phyloP scores from a whole-genome alignment of 2,329 filamentous ascomycete genomes.

The Microdochium nivale region DNA sequence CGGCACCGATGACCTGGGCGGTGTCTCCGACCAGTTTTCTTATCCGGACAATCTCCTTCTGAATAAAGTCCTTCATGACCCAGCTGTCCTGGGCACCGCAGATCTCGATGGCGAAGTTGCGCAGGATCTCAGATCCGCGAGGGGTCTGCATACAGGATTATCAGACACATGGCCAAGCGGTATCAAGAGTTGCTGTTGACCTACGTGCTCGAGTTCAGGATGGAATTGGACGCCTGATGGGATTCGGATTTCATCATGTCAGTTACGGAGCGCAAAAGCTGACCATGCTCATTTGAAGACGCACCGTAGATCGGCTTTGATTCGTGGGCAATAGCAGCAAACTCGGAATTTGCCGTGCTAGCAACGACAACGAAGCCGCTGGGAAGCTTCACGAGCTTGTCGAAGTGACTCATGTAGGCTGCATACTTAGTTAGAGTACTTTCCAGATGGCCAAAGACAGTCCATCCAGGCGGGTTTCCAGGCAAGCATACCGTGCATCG shows the following conservation, averaged over 20 bases:
- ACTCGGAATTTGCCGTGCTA: conserved; percentile 66
- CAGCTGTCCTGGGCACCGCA: conserved; percentile 71
- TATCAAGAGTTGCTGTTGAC: background rate
- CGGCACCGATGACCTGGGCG: conserved; percentile 64
- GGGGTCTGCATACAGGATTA: conserved; percentile 48
- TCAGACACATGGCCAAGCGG: conserved; percentile 1
- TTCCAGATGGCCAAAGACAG: background rate
- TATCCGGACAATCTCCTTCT: conserved; percentile 74
- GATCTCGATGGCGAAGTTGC: conserved; percentile 79
- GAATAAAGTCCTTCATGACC: conserved; percentile 78
- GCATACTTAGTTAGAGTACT: conserved; percentile 2
- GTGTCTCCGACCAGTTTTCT: conserved; percentile 70
- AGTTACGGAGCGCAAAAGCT: background rate
- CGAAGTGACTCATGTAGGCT: conserved; percentile 81
- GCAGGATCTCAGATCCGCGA: conserved; percentile 59
- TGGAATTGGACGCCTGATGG: conserved; percentile 71
- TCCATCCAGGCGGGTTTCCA: background rate
- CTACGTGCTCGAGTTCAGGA: conserved; percentile 46
- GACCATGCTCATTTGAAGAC: conserved; percentile 3
- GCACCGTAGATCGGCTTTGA: conserved; percentile 59
- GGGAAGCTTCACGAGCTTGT: conserved; percentile 73
- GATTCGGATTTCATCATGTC: conserved; percentile 4
- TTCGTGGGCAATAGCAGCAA: conserved; percentile 69
- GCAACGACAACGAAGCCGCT: conserved; percentile 66
- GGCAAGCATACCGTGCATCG: conserved; percentile 40